These are phyloP conservation scores for Didymella exigua DNA, from an alignment of 2,329 filamentous ascomycete genomes.

Conservation along the genomic window DNA sequence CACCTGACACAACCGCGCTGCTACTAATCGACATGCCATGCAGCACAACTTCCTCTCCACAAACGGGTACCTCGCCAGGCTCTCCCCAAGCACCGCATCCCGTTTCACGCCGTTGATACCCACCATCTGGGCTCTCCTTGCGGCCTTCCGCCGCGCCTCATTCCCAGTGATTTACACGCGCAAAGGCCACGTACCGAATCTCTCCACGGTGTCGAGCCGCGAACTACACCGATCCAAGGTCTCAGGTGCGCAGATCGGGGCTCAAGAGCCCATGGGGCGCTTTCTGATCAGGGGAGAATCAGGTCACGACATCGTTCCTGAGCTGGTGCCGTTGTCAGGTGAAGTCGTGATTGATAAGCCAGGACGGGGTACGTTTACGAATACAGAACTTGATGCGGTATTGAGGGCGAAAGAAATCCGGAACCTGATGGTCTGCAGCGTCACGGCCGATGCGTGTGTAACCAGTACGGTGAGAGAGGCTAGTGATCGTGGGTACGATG, in stretches of 20 bases:
- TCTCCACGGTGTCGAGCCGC: conserved; percentile 62
- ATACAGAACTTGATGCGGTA: conserved; percentile 61
- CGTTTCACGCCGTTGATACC: conserved; percentile 54
- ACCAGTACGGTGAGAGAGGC: conserved; percentile 62
- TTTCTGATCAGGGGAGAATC: conserved; percentile 63
- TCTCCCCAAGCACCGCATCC: conserved; percentile 53
- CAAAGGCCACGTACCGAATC: conserved; percentile 60
- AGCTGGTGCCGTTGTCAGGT: conserved; percentile 55
- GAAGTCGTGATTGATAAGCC: conserved; percentile 63
- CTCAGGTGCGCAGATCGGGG: conserved; percentile 59
- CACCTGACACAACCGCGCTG: conserved; percentile 54
- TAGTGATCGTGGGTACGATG: conserved; percentile 62
- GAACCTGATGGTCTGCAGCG: conserved; percentile 60
- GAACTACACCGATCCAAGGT: conserved; percentile 61
- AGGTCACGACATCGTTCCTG: conserved; percentile 63
- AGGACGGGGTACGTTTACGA: conserved; percentile 58
- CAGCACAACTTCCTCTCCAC: conserved; percentile 60
- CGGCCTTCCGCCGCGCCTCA: conserved; percentile 48
- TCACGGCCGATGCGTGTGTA: conserved; percentile 63
- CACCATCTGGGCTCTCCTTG: conserved; percentile 49
- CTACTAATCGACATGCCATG: conserved; percentile 63
- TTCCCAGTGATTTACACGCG: conserved; percentile 58
- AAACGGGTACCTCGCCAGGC: conserved; percentile 57
- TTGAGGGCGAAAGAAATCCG: conserved; percentile 58
- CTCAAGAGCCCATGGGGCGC: conserved; percentile 61